Evolutionary conservation across 306 rosid genomes (phyloP).

Genomic region (Rosa lucieae): DNA sequence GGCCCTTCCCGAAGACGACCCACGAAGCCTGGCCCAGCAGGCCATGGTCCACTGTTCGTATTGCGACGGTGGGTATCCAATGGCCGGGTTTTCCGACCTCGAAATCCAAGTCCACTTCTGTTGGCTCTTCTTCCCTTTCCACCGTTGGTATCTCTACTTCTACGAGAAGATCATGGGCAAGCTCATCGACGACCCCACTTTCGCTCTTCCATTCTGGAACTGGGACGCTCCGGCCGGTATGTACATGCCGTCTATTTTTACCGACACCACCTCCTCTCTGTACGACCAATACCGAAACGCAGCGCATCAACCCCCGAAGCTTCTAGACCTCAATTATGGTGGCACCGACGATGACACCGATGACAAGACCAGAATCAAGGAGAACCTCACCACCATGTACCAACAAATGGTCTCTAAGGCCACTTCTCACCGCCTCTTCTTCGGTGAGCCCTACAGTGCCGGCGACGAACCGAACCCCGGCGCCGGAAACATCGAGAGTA

Average conservation of each 20-base stretch:
- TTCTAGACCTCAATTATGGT: conserved; percentile 42
- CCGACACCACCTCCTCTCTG: conserved; percentile 44
- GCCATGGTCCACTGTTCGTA: conserved; percentile 78
- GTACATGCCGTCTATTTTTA: conserved; percentile 46
- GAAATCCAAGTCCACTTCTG: conserved; percentile 17
- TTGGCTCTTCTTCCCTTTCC: conserved; percentile 21
- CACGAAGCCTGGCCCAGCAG: conserved; percentile 58
- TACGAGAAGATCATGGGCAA: conserved; percentile 21
- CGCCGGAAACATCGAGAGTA: conserved; percentile 54
- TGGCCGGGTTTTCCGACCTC: not conserved
- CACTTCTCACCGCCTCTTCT: conserved; percentile 40
- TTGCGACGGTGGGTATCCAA: conserved; percentile 60
- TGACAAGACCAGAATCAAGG: not conserved
- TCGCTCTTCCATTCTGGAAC: conserved; percentile 71
- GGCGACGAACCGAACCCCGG: conserved; percentile 58
- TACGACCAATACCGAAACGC: conserved; percentile 44
- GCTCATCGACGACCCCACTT: conserved; percentile 47
- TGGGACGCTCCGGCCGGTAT: conserved; percentile 63
- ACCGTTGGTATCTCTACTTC: conserved; percentile 17
- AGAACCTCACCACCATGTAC: conserved; percentile 58
- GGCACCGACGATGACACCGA: not conserved
- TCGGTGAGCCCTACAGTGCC: conserved; percentile 49
- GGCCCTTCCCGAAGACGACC: conserved; percentile 53
- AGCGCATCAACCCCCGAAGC: conserved; percentile 52
- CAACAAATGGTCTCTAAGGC: conserved; percentile 62